Evolutionary conservation across 495 filamentous ascomycete species (phyloP), one percentile per base, ranked within the genome.

Genomic region (Cladorrhinum samala): DNA sequence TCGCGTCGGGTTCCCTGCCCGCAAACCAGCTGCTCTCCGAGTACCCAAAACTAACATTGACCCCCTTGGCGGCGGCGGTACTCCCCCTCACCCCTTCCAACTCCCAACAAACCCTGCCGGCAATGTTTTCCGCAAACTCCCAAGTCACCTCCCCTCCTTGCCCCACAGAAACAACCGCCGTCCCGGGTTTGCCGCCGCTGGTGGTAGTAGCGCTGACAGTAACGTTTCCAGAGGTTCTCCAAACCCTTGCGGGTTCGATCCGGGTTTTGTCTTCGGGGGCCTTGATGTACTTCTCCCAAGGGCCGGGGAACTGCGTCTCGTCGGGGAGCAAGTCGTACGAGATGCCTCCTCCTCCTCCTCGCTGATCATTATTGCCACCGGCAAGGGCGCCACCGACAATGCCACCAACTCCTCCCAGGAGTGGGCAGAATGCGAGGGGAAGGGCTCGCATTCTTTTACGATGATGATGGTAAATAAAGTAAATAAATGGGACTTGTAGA

Each of bases 101-200:
- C 46, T 66, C 52, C 46, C 69, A 61, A 27, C 61, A 63, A 17
- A 60, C 51, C 23, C 60, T 62, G 21, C 71, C 69, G 37, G 56
- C 62, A 54, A 69, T 66, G 42, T 74, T 72, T 58, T 74, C 61
- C 18, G 42, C 56, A 57, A 74, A 74, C 46, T 68, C 67, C 49
- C 66, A 62, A 21, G 64, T 70, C 53, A 74, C 53, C 19, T 63
- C 40, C 8, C 65, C 67, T 5, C 69, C 68, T 49, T 54, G 50
- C 13, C 66, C 57, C 9, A 68, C 60, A 27, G 3, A 27, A 58
- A 50, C 25, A 66, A 52, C 14, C n/a, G n/a, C n/a, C n/a, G n/a
- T n/a, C n/a, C n/a, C n/a, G n/a, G n/a, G n/a, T 65, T 50, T 18
- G 42, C 21, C 23, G 45, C 39, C 20, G 13, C 19, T n/a, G 33